Conservation (phyloP, 306 rosid species). For the Erythrophleum fordii region DNA sequence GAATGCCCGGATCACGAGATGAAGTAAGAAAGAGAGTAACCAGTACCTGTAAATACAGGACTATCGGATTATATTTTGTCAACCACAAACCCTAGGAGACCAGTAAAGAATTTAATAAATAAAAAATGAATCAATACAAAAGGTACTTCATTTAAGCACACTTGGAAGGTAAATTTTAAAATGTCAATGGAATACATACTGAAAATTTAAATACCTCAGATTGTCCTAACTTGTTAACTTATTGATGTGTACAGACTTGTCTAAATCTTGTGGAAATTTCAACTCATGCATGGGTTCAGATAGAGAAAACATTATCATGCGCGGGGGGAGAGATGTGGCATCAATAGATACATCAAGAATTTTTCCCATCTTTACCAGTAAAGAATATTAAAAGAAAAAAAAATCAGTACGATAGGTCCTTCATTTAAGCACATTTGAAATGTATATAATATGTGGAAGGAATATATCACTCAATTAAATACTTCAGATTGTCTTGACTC, state of each 20-base stretch:
- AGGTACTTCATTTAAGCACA: neutral
- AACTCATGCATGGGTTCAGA: neutral
- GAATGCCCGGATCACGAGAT: slow-evolving; percentile 91
- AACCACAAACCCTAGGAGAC: slow-evolving; percentile 25
- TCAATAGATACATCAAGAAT: neutral
- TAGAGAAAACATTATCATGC: neutral
- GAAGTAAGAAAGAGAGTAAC: slow-evolving; percentile 91
- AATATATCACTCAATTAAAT: neutral
- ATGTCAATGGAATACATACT: neutral
- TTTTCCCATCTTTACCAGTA: neutral
- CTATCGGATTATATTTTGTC: slow-evolving; percentile 46
- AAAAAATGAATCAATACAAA: neutral
- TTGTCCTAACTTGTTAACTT: neutral
- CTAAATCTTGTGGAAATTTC: neutral
- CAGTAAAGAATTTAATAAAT: slow-evolving; percentile 3
- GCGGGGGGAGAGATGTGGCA: neutral
- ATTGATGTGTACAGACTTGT: neutral
- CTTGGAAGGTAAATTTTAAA: neutral
- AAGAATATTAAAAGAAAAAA: neutral
- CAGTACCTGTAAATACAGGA: slow-evolving; percentile 73
- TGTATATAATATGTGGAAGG: neutral
- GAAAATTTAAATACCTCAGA: neutral
- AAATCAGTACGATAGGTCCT: neutral
- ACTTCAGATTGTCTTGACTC: neutral
- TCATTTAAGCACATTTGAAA: neutral